These are phyloP conservation scores for Tricharina praecox DNA, from an alignment of 495 filamentous ascomycete species.

Conservation along the genomic window DNA sequence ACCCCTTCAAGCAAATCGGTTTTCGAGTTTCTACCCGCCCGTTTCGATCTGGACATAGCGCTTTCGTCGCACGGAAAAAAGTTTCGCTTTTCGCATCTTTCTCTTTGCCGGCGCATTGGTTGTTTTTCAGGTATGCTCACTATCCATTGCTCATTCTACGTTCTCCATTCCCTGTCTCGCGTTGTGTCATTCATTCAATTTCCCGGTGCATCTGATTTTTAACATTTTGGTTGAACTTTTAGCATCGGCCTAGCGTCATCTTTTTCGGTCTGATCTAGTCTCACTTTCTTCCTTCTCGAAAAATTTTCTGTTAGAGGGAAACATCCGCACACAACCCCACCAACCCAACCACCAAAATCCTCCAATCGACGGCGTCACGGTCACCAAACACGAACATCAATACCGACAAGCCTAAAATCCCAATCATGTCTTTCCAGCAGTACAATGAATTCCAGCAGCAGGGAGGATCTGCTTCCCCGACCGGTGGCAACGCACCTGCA, in stretches of 20 bases:
- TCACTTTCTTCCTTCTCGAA: slow-evolving; percentile 12
- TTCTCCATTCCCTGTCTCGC: no score
- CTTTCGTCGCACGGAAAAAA: background rate
- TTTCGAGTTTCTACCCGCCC: background rate
- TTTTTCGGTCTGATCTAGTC: slow-evolving; percentile 6
- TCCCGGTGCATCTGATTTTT: slow-evolving; percentile 1
- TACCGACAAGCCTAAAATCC: no score
- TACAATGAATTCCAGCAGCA: slow-evolving; percentile 37
- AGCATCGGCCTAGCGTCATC: slow-evolving; percentile 6
- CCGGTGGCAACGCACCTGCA: slow-evolving; percentile 35
- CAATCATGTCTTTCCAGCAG: slow-evolving; percentile 40
- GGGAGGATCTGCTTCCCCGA: slow-evolving; percentile 33
- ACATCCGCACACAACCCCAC: slow-evolving; percentile 14
- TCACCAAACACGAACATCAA: slow-evolving; percentile 17
- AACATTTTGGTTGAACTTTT: slow-evolving; percentile 1
- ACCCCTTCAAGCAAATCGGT: background rate
- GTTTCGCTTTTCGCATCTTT: background rate
- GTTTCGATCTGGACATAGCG: background rate
- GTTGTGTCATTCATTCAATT: no score
- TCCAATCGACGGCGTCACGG: background rate
- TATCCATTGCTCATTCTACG: no score
- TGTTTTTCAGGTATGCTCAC: background rate
- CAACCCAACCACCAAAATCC: slow-evolving; percentile 9
- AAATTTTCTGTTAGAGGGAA: slow-evolving; percentile 16
- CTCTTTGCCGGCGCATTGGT: background rate